phyloP scores from a whole-genome alignment of 2,329 filamentous ascomycete genomes.

The Fusarium austroafricanum region DNA sequence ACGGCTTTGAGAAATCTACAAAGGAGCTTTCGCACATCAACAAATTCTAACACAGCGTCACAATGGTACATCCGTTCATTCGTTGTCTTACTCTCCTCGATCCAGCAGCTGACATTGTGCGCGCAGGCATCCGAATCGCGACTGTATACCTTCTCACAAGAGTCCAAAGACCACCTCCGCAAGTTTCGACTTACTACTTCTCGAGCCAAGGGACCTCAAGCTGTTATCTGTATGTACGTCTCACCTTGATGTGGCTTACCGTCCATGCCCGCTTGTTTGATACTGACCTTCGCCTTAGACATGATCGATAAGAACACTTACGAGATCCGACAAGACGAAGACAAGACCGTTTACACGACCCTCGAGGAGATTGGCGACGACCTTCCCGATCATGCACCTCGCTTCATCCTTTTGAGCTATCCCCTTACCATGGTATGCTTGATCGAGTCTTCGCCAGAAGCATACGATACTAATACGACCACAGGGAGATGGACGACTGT shows the following conservation, averaged over 20 bases:
- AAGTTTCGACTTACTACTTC: conserved; percentile 96
- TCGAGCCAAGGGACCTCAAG: conserved; percentile 85
- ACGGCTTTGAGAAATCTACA: conserved; percentile 18
- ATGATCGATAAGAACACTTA: conserved; percentile 90
- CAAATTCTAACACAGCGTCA: neutral
- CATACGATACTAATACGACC: conserved; percentile 26
- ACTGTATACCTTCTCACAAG: conserved; percentile 91
- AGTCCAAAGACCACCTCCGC: conserved; percentile 88
- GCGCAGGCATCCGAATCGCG: conserved; percentile 77
- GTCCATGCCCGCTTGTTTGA: neutral
- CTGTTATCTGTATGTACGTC: conserved; percentile 86
- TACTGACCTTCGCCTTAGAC: conserved; percentile 63
- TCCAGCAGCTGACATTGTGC: conserved; percentile 27
- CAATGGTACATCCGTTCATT: conserved; percentile 28
- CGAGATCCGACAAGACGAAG: conserved; percentile 87
- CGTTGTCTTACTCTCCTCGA: neutral
- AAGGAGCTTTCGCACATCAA: neutral
- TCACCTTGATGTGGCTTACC: conserved; percentile 16
- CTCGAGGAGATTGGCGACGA: conserved; percentile 87
- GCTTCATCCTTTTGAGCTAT: conserved; percentile 91
- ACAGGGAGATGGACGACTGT: conserved; percentile 82
- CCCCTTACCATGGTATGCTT: conserved; percentile 81
- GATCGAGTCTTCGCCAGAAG: neutral
- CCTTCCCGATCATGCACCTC: conserved; percentile 89
- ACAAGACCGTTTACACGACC: conserved; percentile 80